Percentiles rank a stretch among this genome's conserved stretches.
Conservation (phyloP, 495 filamentous ascomycete species). For the Annulohypoxylon maeteangense region DNA sequence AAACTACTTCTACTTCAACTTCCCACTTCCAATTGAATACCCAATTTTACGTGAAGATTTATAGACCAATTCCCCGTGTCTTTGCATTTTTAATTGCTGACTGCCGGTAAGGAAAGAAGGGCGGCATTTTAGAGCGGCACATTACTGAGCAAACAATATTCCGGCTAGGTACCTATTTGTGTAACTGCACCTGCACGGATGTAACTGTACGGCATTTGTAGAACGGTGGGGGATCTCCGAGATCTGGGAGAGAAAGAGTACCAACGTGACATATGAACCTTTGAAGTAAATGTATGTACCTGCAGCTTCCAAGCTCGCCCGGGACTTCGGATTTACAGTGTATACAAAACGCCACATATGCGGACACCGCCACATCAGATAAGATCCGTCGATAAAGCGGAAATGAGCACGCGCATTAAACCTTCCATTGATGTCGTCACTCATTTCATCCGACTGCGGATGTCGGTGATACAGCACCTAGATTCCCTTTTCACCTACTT, state of each 20-base stretch:
- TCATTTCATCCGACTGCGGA: neutral
- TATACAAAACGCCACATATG: conserved; percentile 1
- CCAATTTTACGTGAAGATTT: neutral
- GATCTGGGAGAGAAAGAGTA: neutral
- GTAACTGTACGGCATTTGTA: neutral
- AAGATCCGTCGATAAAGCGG: conserved; percentile 1
- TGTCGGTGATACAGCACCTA: conserved; percentile 4
- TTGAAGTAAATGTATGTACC: no score
- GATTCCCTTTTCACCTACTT: neutral
- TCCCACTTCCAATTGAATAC: no score
- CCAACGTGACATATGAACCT: no score
- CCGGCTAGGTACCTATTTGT: conserved; percentile 2
- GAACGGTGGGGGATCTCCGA: neutral
- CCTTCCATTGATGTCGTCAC: conserved; percentile 10
- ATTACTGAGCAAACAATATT: neutral
- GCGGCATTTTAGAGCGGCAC: neutral
- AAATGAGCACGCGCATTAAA: conserved; percentile 8
- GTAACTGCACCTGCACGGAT: no score
- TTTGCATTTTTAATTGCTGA: neutral
- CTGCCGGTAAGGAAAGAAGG: neutral
- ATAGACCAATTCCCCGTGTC: neutral
- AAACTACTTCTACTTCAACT: neutral
- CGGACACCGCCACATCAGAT: conserved; percentile 10
- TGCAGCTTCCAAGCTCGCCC: no score
- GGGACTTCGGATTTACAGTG: neutral